These are phyloP conservation scores for Leishmania braziliensis DNA, from an alignment of 208 protist genomes.

Conservation along the genomic window DNA sequence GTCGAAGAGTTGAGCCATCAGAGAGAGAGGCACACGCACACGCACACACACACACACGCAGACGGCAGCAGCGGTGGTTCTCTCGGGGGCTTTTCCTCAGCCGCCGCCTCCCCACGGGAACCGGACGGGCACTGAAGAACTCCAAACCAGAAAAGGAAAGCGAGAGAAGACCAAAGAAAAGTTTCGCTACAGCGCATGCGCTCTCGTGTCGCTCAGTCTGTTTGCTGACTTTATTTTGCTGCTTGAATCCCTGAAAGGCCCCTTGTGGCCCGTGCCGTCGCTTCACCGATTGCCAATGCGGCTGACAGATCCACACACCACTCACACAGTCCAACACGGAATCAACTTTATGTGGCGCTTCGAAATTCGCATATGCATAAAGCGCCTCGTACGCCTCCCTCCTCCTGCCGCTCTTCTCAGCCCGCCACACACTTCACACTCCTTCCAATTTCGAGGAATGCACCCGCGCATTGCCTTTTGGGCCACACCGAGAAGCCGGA, in stretches of 20 bases:
- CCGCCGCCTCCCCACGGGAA: neutral
- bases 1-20: neutral
- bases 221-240: neutral
- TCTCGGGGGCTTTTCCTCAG: neutral
- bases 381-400: neutral
- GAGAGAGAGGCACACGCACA: neutral
- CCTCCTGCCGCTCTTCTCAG: neutral
- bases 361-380: neutral
- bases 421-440: neutral
- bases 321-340: neutral
- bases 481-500: neutral
- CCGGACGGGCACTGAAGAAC: neutral
- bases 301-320: neutral
- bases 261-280: neutral
- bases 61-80: neutral
- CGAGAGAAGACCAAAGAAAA: neutral
- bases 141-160: neutral
- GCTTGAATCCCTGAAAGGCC: neutral
- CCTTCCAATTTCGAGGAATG: neutral
- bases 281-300: neutral
- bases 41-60: neutral
- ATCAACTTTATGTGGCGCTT: neutral
- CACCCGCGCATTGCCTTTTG: neutral
- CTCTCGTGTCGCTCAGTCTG: neutral
- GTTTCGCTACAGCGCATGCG: neutral